phyloP scores from a whole-genome alignment of 2,329 filamentous ascomycete genomes.

The Fusarium miscanthi region DNA sequence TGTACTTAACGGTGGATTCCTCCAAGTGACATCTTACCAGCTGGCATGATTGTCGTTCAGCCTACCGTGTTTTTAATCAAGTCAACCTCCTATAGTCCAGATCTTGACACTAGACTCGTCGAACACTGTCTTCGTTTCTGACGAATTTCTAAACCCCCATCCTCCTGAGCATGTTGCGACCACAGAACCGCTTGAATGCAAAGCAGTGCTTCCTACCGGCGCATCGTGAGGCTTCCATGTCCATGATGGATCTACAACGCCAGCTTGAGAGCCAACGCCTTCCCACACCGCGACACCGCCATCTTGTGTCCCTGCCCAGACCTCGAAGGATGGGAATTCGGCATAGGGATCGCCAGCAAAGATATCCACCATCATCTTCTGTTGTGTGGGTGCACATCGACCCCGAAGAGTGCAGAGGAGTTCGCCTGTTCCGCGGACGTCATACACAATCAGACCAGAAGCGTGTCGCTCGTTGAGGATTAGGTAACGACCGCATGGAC shows the following conservation, averaged over 20 bases:
- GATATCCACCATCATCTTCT: conserved; percentile 66
- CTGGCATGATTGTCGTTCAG: not conserved
- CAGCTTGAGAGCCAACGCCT: conserved; percentile 60
- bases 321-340: conserved; percentile 61
- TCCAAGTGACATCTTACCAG: not conserved
- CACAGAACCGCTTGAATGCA: conserved; percentile 67
- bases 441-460: conserved; percentile 68
- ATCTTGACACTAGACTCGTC: conserved; percentile 42
- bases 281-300: conserved; percentile 70
- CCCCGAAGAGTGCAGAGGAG: conserved; percentile 66
- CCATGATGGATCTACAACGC: conserved; percentile 59
- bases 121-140: conserved; percentile 29
- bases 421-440: conserved; percentile 68
- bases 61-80: not conserved
- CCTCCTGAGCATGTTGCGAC: conserved; percentile 67
- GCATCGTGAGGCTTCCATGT: conserved; percentile 60
- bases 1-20: not conserved
- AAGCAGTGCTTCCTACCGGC: conserved; percentile 60
- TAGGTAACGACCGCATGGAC: conserved; percentile 71
- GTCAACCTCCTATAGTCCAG: conserved; percentile 42
- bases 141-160: conserved; percentile 52
- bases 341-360: conserved; percentile 55
- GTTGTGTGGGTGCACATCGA: conserved; percentile 63
- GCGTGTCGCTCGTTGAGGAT: conserved; percentile 70
- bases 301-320: conserved; percentile 69